Evolutionary conservation across 805 yeast genomes (phyloP).

Genomic region (Sugiyamaella qingdaonensis): DNA sequence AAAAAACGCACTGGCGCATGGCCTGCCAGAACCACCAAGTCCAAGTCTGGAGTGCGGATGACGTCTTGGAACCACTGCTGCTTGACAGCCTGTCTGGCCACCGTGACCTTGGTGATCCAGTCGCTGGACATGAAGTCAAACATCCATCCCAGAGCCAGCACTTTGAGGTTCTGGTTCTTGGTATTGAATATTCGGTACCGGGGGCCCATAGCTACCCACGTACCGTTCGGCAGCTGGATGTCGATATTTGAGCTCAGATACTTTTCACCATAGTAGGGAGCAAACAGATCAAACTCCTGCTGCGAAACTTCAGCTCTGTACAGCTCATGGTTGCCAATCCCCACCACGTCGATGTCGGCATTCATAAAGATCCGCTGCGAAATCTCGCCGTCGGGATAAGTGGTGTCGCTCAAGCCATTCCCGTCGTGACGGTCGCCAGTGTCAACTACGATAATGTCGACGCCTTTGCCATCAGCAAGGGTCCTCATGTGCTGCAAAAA

Average conservation of each 20-base stretch:
- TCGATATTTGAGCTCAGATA: slow-evolving; percentile 51
- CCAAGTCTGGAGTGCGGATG: slow-evolving; percentile 44
- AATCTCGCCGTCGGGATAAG: slow-evolving; percentile 62
- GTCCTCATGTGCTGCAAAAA: slow-evolving; percentile 52
- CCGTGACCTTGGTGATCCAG: slow-evolving; percentile 57
- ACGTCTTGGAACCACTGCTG: slow-evolving; percentile 63
- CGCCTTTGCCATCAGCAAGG: slow-evolving; percentile 42
- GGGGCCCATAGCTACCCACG: slow-evolving; percentile 62
- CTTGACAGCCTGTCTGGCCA: slow-evolving; percentile 49
- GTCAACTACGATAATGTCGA: slow-evolving; percentile 72
- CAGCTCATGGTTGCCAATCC: slow-evolving; percentile 90
- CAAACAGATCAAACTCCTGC: slow-evolving; percentile 61
- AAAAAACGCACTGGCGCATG: slow-evolving; percentile 71
- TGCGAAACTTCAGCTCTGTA: slow-evolving; percentile 61
- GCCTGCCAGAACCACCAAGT: slow-evolving; percentile 66
- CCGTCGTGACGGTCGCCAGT: slow-evolving; percentile 96
- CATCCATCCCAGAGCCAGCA: slow-evolving; percentile 72
- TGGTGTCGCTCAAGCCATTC: slow-evolving; percentile 80
- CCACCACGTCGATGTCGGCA: slow-evolving; percentile 68
- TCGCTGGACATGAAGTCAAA: slow-evolving; percentile 69
- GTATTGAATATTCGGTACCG: slow-evolving; percentile 65
- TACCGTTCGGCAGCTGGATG: slow-evolving; percentile 31
- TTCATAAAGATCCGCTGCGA: slow-evolving; percentile 59
- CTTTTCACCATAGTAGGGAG: slow-evolving; percentile 50
- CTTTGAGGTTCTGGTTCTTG: slow-evolving; percentile 43